Evolutionary conservation across 257 asterid species (phyloP).

Genomic region (Gentiana straminea): DNA sequence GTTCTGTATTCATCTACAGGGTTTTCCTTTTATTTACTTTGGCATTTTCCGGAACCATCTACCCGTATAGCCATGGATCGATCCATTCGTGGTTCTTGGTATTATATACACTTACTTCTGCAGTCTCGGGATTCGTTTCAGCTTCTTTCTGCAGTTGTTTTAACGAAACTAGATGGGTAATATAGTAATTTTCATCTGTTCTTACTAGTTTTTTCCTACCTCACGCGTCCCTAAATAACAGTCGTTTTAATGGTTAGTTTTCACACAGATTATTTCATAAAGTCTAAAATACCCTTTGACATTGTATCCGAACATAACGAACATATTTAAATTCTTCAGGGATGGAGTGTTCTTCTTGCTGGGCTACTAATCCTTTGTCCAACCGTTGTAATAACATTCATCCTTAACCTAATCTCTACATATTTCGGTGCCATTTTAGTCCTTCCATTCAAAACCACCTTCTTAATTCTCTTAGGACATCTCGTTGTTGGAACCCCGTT

Average conservation of each 20-base stretch:
- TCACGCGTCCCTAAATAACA: too few species aligned
- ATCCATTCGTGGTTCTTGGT: slow-evolving; percentile 41
- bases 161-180: slow-evolving; percentile 67
- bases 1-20: slow-evolving; percentile 35
- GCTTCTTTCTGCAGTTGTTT: slow-evolving; percentile 55
- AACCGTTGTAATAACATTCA: slow-evolving; percentile 26
- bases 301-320: slow-evolving; percentile 1
- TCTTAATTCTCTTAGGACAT: slow-evolving; percentile 33
- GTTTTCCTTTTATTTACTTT: slow-evolving; percentile 38
- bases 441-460: slow-evolving; percentile 56
- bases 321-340: slow-evolving; percentile 40
- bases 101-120: slow-evolving; percentile 53
- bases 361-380: slow-evolving; percentile 55
- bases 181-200: slow-evolving; percentile 3
- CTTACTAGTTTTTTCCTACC: background rate
- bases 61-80: slow-evolving; percentile 70
- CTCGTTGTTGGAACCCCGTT: slow-evolving; percentile 54
- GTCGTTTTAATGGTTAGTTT: too few species aligned
- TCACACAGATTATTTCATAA: too few species aligned
- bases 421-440: slow-evolving; percentile 48
- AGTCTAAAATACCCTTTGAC: too few species aligned
- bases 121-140: slow-evolving; percentile 65
- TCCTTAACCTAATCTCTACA: slow-evolving; percentile 47
- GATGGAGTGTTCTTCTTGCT: slow-evolving; percentile 32
- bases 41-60: slow-evolving; percentile 49